A percentile compares a stretch with the other conserved stretches of the same genome.
Conservation (phyloP, 139 green algal genomes). For the Chlorella sp. region DNA sequence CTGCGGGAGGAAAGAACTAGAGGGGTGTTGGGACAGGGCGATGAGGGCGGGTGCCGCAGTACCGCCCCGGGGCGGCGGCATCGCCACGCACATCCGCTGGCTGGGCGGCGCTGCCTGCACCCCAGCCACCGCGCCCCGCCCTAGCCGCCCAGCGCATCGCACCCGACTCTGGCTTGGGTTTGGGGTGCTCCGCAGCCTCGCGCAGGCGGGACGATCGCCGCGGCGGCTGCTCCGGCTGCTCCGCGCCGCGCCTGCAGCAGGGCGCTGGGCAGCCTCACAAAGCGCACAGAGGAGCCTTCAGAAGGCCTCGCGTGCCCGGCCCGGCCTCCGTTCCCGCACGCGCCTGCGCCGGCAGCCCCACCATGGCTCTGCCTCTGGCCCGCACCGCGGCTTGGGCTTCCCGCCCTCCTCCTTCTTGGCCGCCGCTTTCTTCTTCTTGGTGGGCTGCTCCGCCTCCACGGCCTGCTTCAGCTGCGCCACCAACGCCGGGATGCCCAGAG, state of each 20-base stretch:
- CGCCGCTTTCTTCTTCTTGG: neutral
- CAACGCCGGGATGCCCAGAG: conserved; percentile 26
- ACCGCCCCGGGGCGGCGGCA: too few relatives aligned
- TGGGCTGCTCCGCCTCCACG: neutral
- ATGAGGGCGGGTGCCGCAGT: neutral
- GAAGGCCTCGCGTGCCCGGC: too few relatives aligned
- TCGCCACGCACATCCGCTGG: too few relatives aligned
- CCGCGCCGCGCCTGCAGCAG: too few relatives aligned
- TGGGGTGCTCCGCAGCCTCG: conserved; percentile 14
- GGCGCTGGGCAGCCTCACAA: too few relatives aligned
- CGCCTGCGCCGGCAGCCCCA: too few relatives aligned
- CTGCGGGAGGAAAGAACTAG: neutral
- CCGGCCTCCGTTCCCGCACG: too few relatives aligned
- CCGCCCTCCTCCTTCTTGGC: neutral
- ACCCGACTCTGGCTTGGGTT: neutral
- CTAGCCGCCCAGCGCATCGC: neutral
- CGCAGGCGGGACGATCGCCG: neutral
- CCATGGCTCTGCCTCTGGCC: too few relatives aligned
- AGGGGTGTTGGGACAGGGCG: neutral
- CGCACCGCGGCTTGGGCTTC: too few relatives aligned
- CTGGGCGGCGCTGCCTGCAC: too few relatives aligned
- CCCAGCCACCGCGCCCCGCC: neutral
- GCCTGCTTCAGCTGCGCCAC: neutral
- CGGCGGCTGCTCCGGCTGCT: neutral
- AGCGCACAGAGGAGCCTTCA: too few relatives aligned